Conservation (phyloP, 192 early-diverging fungal genomes). For the Umbelopsis ramanniana region DNA sequence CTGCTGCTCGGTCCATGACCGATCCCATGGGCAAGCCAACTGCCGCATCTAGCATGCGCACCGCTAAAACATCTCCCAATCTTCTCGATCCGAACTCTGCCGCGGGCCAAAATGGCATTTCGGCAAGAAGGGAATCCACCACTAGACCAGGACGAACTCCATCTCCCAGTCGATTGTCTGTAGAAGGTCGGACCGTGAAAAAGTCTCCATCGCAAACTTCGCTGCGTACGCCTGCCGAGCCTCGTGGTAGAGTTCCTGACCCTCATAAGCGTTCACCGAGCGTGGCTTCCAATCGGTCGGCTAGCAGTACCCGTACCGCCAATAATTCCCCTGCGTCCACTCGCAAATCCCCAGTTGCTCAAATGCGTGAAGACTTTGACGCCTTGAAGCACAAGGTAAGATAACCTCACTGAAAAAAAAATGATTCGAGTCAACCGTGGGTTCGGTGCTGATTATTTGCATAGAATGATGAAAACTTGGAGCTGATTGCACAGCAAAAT, state of each 20-base stretch:
- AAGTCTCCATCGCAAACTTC: slow-evolving; percentile 11
- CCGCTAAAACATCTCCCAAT: slow-evolving; percentile 13
- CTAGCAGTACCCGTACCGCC: slow-evolving; percentile 16
- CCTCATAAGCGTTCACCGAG: slow-evolving; percentile 14
- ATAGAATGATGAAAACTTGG: slow-evolving; percentile 36
- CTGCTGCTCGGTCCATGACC: slow-evolving; percentile 10
- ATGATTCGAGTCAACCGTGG: background rate
- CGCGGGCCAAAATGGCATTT: slow-evolving; percentile 2
- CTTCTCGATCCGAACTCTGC: slow-evolving; percentile 5
- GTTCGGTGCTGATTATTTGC: background rate
- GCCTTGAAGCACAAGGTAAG: slow-evolving; percentile 39
- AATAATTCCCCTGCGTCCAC: slow-evolving; percentile 17
- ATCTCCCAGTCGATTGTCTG: slow-evolving; percentile 19
- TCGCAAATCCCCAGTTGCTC: slow-evolving; percentile 32
- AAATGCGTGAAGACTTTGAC: slow-evolving; percentile 42
- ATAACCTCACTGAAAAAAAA: background rate
- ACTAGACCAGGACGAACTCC: background rate
- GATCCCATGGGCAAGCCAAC: slow-evolving; percentile 14
- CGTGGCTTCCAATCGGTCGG: background rate
- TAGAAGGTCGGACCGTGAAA: slow-evolving; percentile 19
- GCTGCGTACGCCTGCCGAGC: background rate
- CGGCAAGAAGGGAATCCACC: slow-evolving; percentile 20
- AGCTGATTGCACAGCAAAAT: slow-evolving; percentile 36
- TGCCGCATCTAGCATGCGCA: background rate
- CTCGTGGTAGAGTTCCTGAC: slow-evolving; percentile 2